Percentiles rank a stretch among this genome's conserved stretches.
phyloP scores from a whole-genome alignment of 371 early-diverging fungal genomes.

The Mortierella sp. region DNA sequence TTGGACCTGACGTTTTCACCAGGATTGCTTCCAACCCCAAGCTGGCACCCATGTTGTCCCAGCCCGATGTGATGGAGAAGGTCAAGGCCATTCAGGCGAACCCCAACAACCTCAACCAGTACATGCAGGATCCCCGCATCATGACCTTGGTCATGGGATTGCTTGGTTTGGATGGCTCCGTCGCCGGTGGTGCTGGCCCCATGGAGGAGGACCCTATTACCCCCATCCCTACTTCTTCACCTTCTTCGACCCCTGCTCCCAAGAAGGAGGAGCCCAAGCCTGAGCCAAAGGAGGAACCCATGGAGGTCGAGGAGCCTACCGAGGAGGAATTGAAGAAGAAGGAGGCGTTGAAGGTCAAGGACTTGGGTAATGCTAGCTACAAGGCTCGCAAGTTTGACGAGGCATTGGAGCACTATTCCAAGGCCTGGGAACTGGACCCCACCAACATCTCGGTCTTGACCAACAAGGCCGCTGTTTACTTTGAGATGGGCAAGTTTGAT shows the following conservation, averaged over 20 bases:
- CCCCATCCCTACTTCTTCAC: conserved; percentile 19
- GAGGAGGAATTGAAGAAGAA: conserved; percentile 73
- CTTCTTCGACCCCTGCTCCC: conserved; percentile 27
- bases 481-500: conserved; percentile 92
- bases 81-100: conserved; percentile 74
- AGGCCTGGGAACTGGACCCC: conserved; percentile 91
- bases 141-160: conserved; percentile 76
- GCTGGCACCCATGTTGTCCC: conserved; percentile 69
- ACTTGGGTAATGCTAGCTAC: conserved; percentile 91
- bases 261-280: conserved; percentile 73
- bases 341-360: conserved; percentile 86
- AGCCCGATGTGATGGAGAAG: conserved; percentile 78
- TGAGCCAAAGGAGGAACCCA: conserved; percentile 77
- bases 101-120: conserved; percentile 60
- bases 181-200: conserved; percentile 34
- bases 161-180: conserved; percentile 74
- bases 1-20: conserved; percentile 70
- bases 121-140: conserved; percentile 76
- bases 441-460: conserved; percentile 93
- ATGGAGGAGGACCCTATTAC: conserved; percentile 46
- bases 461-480: conserved; percentile 96
- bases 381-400: conserved; percentile 93
- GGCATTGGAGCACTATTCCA: conserved; percentile 89
- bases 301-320: conserved; percentile 58
- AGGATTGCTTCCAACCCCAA: conserved; percentile 87